Base-by-base conservation (phyloP, 1,284 basidiomycete species). In the Tilletia horrida region DNA sequence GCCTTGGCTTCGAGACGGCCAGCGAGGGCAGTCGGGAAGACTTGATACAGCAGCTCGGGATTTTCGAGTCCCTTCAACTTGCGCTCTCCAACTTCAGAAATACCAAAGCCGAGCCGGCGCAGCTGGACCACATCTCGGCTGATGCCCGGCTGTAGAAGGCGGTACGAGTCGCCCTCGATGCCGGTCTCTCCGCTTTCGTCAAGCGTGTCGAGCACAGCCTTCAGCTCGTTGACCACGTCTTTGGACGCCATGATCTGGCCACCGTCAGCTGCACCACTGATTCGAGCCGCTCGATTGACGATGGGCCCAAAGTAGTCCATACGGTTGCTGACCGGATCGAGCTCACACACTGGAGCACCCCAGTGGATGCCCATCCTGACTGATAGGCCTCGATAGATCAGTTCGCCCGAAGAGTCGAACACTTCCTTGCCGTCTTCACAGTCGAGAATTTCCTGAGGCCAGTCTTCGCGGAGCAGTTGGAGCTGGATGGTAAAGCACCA, bases 301-400 rank as follows among this genome's bases (percentile, higher is more conserved):
- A 82, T 82, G 16, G 81, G 81, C 0, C 81, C 81, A 69, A 82
- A 82, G 73, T 82, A 82, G 83, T 98, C 95, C 96, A 99, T 98
- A 29, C 96, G 90, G 70, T 89, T 85, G 4, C 94, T 98, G 81
- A 96, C 91, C 1, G 92, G 91, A 83, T 99, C 96, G 11, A 88
- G 87, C 80, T 97, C 94, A 81, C 93, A 97, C 55, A 93, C 87
- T 0, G 96, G 96, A 29, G 84, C 83, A 42, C 96, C 96, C 82
- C 91, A 94, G 82, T 98, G 96, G 61, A 98, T 90, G 57, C 96
- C 95, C 95, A 99, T 98, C 50, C 96, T 88, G 2, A 98, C 91
- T 21, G 92, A 93, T 18, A 99, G 84, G 9, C 95, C 96, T 7
- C 93, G 88, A 63, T 91, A 89, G 69, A 97, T 87, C 63, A 94